Base-by-base conservation (phyloP, 1,139 yeast species). In the Lodderomyces metapsilosis region DNA sequence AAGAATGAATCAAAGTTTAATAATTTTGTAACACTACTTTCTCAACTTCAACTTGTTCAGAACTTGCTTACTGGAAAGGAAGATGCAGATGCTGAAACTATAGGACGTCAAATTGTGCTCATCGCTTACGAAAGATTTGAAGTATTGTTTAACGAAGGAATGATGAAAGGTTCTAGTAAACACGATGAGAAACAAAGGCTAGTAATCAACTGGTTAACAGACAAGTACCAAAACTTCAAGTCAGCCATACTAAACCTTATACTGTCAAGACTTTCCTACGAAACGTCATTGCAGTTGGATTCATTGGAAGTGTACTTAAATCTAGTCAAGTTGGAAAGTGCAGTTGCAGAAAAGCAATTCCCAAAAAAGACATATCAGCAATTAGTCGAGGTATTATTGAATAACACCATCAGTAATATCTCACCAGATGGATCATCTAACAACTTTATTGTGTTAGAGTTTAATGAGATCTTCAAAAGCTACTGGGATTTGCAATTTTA, bases 401-500 rank as follows among this genome's bases (percentile, higher is more conserved):
- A 52, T 11, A 68, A 77, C n/a, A 60, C 67, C 10, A 61, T 66
- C 37, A 71, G 68, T 4, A 59, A 61, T 2, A 47, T 68, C 3
- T 54, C 67, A 30, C 53, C 61, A 3, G 82, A 80, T 51, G 78
- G 78, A 1, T 63, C 79, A 0, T 68, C 72, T 31, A 73, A 75
- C 40, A 79, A 76, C 53, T 76, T 82, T 42, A 52, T 86, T 20
- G 50, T 84, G 6, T 64, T 76, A 43, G 89, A 84, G 53, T 85
- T 87, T 52, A 57, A 73, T 34, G 80, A 75, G 17, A 69, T 68
- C 30, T 38, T 38, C 34, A 81, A 83, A 53, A 56, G 58, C 25
- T 70, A 71, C 56, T 81, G 84, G 71, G 94, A 85, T 57, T 64
- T 85, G 43, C 88, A 83, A 55, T 82, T 68, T 52, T 84, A 81